Evolutionary conservation across 1,284 basidiomycete species (phyloP).

Genomic region (Vanrija sp.): DNA sequence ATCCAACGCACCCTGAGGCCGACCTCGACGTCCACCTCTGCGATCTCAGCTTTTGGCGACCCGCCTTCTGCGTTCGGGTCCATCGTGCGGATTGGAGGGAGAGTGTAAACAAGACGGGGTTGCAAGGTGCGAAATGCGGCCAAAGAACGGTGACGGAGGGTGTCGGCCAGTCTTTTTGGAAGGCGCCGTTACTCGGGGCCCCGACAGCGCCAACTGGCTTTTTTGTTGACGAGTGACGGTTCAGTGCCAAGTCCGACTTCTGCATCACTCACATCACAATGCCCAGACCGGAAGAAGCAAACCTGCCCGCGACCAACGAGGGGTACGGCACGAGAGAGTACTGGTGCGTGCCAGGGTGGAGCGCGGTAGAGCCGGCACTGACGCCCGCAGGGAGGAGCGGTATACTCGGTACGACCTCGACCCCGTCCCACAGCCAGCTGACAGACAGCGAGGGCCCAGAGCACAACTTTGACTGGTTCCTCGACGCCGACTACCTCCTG

Average conservation of each 20-base stretch:
- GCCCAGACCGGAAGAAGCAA: constrained; percentile 35
- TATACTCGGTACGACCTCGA: constrained; percentile 59
- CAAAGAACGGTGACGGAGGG: neutral
- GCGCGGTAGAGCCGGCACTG: constrained; percentile 27
- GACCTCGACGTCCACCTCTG: constrained; percentile 43
- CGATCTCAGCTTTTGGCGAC: constrained; percentile 34
- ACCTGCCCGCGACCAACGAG: constrained; percentile 64
- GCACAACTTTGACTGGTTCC: constrained; percentile 67
- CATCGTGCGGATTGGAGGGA: constrained; percentile 20
- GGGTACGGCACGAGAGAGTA: constrained; percentile 71
- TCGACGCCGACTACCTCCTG: constrained; percentile 44
- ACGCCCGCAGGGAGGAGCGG: constrained; percentile 56
- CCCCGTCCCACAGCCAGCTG: neutral
- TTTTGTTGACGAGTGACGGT: neutral
- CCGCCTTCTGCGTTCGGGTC: constrained; percentile 43
- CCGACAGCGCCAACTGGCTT: neutral
- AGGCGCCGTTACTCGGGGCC: neutral
- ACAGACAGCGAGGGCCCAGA: constrained; percentile 55
- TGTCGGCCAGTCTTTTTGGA: neutral
- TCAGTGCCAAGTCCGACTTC: neutral
- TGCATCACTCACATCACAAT: constrained; percentile 1
- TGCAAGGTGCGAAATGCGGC: too few species aligned
- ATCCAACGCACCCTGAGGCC: constrained; percentile 6
- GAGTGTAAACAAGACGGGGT: neutral
- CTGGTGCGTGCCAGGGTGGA: constrained; percentile 56